Conservation (phyloP, 208 protist genomes). For the Crithidia expoeki region DNA sequence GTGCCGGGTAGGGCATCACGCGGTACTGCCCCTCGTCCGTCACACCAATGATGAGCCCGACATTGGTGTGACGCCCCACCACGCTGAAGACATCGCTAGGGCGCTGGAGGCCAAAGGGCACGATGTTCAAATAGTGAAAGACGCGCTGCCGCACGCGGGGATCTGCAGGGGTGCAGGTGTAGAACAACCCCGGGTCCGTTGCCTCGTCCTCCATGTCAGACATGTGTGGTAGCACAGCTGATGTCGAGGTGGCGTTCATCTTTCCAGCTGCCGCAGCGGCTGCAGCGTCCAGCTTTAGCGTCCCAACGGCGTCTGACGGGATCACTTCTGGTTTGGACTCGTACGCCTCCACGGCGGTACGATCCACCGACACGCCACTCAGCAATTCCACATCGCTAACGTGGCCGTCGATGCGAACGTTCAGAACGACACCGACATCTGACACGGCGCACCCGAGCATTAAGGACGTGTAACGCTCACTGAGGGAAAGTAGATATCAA, state of each 20-base stretch:
- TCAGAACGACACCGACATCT: conserved; percentile 17
- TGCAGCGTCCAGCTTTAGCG: conserved; percentile 4
- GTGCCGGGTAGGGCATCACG: conserved; percentile 42
- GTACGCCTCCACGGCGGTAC: conserved; percentile 13
- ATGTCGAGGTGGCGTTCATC: not conserved
- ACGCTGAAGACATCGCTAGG: conserved; percentile 55
- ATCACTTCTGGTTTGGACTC: conserved; percentile 8
- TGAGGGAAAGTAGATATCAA: no score
- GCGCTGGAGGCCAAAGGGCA: conserved; percentile 58
- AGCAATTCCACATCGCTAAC: conserved; percentile 3
- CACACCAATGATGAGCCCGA: conserved; percentile 52
- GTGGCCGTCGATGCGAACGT: conserved; percentile 14
- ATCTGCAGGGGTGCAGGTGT: conserved; percentile 46
- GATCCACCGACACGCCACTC: conserved; percentile 5
- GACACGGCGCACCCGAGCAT: conserved; percentile 25
- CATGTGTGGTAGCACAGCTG: not conserved
- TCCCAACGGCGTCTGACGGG: conserved; percentile 2
- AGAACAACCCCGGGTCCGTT: conserved; percentile 20
- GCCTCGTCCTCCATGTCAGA: conserved; percentile 31
- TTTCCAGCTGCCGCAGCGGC: not conserved
- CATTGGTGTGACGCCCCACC: conserved; percentile 62
- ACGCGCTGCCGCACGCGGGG: conserved; percentile 37
- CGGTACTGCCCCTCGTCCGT: conserved; percentile 38
- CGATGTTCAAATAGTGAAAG: conserved; percentile 67
- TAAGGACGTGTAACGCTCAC: not conserved